Evolutionary conservation across 129 eudicot species (phyloP).

Genomic region (Kitagawia praeruptora): DNA sequence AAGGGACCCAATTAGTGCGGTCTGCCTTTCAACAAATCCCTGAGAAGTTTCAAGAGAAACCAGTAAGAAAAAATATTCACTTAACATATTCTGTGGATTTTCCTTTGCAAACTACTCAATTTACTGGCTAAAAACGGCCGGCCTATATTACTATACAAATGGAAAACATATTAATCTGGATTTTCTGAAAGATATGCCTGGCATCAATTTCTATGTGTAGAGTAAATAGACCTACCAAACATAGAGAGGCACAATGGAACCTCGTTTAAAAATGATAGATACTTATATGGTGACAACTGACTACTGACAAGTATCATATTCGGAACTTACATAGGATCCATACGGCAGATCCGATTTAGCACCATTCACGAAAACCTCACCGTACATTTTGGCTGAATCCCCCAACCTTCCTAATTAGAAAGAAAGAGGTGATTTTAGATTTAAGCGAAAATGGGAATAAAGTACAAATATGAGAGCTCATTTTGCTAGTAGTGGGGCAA

Average conservation of each 20-base stretch:
- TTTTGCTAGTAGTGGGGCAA: not conserved
- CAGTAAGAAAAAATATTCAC: not conserved
- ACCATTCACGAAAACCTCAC: constrained; percentile 82
- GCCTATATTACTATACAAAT: no score
- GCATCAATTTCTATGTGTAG: not conserved
- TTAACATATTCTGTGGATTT: not conserved
- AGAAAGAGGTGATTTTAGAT: constrained; percentile 11
- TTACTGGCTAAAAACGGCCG: not conserved
- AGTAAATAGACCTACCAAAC: not conserved
- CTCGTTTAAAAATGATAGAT: not conserved
- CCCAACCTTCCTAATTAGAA: constrained; percentile 69
- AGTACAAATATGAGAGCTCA: not conserved
- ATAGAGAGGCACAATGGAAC: constrained; percentile 1
- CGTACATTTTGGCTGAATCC: constrained; percentile 65
- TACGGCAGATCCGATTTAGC: constrained; percentile 50
- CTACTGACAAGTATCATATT: not conserved
- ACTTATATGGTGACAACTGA: not conserved
- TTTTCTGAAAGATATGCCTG: no score
- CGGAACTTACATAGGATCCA: constrained; percentile 73
- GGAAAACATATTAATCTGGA: no score
- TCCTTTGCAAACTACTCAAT: not conserved
- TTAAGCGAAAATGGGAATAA: constrained; percentile 5
- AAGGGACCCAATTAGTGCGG: constrained; percentile 52
- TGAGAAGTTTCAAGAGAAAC: constrained; percentile 5
- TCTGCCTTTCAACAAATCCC: constrained; percentile 53